Evolutionary conservation across 1,284 basidiomycete genomes (phyloP).

Genomic region (Cutaneotrichosporon spelunceum): DNA sequence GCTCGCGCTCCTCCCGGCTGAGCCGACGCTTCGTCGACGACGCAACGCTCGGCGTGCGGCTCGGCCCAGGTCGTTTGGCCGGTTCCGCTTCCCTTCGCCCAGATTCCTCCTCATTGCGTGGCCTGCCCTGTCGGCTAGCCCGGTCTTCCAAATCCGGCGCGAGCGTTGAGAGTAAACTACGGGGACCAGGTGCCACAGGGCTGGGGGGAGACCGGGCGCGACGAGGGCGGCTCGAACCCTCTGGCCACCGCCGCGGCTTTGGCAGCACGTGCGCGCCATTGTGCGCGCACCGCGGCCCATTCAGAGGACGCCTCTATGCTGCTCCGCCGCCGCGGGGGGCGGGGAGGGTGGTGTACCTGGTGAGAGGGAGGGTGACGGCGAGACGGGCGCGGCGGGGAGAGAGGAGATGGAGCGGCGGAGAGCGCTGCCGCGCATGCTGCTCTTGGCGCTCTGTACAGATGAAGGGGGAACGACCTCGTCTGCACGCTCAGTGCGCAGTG

Average conservation of each 20-base stretch:
- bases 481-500: constrained; percentile 36
- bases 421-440: constrained; percentile 6
- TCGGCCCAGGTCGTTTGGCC: constrained; percentile 3
- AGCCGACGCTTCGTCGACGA: constrained; percentile 19
- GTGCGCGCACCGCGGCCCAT: neutral
- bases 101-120: neutral
- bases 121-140: neutral
- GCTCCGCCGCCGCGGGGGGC: neutral
- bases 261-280: constrained; percentile 1
- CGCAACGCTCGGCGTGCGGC: constrained; percentile 14
- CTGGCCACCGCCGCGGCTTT: neutral
- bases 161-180: constrained; percentile 4
- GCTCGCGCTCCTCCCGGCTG: constrained; percentile 35
- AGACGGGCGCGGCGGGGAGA: neutral
- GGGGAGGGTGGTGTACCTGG: neutral
- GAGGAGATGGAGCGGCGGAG: constrained; percentile 1
- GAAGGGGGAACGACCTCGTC: constrained; percentile 44
- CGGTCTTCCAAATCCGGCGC: neutral
- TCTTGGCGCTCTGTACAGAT: neutral
- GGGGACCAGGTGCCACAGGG: neutral
- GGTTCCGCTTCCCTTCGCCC: constrained; percentile 1
- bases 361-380: neutral
- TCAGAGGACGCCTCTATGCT: constrained; percentile 9
- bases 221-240: neutral
- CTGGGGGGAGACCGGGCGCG: neutral